phyloP scores from a whole-genome alignment of 2,329 filamentous ascomycete species.

The Leptographium wingfieldii region DNA sequence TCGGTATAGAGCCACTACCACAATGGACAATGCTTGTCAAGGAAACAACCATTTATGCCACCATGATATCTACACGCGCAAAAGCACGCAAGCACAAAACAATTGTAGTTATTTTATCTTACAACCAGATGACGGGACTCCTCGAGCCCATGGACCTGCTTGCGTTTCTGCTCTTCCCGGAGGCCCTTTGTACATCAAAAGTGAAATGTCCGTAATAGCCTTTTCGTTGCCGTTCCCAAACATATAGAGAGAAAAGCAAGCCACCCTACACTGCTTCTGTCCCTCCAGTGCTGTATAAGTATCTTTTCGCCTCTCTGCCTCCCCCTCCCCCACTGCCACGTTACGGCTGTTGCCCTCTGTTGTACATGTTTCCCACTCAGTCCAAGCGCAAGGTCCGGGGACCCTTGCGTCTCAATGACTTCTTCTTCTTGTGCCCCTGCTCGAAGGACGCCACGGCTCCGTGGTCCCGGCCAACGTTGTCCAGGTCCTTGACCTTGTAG shows the following conservation, averaged over 20 bases:
- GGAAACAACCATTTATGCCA: not conserved
- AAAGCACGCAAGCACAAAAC: too few relatives aligned
- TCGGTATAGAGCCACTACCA: not conserved
- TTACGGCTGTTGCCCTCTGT: not conserved
- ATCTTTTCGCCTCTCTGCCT: not conserved
- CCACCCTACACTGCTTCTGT: constrained; percentile 6
- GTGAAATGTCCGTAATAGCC: not conserved
- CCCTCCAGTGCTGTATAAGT: constrained; percentile 1
- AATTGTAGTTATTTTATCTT: too few relatives aligned
- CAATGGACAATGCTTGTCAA: not conserved
- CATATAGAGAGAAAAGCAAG: not conserved
- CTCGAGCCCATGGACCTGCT: not conserved
- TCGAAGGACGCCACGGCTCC: constrained; percentile 56
- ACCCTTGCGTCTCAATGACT: constrained; percentile 58
- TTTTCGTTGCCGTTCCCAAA: constrained; percentile 1
- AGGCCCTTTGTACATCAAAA: not conserved
- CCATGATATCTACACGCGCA: too few relatives aligned
- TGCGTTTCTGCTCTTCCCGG: not conserved
- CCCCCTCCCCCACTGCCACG: not conserved
- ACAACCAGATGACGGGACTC: not conserved
- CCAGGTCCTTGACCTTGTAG: constrained; percentile 98
- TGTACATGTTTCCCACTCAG: constrained; percentile 26
- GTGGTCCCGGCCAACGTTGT: constrained; percentile 90
- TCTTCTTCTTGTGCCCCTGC: constrained; percentile 75
- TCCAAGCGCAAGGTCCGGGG: constrained; percentile 60